Conservation (phyloP, 2,329 filamentous ascomycete genomes). For the Fusarium sororula region DNA sequence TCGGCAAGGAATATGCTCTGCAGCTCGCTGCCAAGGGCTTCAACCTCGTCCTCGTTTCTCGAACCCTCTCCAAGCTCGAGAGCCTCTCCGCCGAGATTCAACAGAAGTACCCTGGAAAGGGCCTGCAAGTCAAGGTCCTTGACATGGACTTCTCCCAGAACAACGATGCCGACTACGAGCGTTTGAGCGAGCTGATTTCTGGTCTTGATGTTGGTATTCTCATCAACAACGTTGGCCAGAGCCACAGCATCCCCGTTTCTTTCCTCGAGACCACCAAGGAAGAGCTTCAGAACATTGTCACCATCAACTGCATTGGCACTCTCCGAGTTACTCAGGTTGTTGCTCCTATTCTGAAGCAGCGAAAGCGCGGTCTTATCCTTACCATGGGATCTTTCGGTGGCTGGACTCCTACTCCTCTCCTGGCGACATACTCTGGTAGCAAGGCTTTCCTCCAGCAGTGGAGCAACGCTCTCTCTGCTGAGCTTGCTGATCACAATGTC, state of each 20-base stretch:
- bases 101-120: constrained; percentile 68
- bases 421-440: constrained; percentile 96
- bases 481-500: constrained; percentile 82
- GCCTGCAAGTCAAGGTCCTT: constrained; percentile 77
- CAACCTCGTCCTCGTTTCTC: constrained; percentile 94
- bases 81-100: constrained; percentile 79
- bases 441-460: constrained; percentile 98
- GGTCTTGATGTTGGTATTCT: constrained; percentile 85
- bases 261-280: constrained; percentile 82
- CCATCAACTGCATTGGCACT: constrained; percentile 93
- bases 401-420: constrained; percentile 87
- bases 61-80: constrained; percentile 91
- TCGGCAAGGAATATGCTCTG: constrained; percentile 94
- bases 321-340: constrained; percentile 88
- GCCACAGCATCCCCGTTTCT: constrained; percentile 89
- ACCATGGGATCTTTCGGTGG: constrained; percentile 98
- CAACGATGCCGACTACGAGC: constrained; percentile 80
- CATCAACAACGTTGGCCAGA: constrained; percentile 96
- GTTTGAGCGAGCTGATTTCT: constrained; percentile 72
- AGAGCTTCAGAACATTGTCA: constrained; percentile 90
- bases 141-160: constrained; percentile 93
- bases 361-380: constrained; percentile 87
- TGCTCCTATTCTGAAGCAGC: constrained; percentile 83
- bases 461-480: constrained; percentile 85
- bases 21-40: constrained; percentile 92